phyloP scores from a whole-genome alignment of 1,284 basidiomycete genomes.

The Melampsora occidentalis region DNA sequence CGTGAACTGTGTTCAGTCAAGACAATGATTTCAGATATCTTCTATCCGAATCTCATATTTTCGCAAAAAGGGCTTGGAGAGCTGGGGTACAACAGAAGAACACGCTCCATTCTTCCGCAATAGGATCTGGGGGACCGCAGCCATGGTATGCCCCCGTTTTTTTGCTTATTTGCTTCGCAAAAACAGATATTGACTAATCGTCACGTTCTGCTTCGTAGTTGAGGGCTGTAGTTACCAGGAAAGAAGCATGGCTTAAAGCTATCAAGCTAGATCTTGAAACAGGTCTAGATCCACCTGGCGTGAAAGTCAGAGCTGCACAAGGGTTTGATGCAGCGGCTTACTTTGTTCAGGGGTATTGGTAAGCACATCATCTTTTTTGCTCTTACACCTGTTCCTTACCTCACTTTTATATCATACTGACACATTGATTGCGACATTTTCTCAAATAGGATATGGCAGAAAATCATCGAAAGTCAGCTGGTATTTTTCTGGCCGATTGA shows the following conservation, averaged over 20 bases:
- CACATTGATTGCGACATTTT: constrained; percentile 17
- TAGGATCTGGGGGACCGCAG: constrained; percentile 75
- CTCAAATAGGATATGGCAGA: constrained; percentile 50
- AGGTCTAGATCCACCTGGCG: constrained; percentile 83
- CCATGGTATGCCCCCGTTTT: constrained; percentile 17
- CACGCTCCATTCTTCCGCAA: constrained; percentile 76
- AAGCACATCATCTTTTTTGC: constrained; percentile 4
- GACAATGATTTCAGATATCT: background rate
- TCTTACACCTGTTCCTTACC: background rate
- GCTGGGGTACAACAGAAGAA: constrained; percentile 77
- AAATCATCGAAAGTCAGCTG: constrained; percentile 48
- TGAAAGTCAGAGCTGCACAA: constrained; percentile 86
- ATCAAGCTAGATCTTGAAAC: constrained; percentile 84
- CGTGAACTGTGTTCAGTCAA: constrained; percentile 59
- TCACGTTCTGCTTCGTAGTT: constrained; percentile 66
- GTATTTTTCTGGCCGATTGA: background rate
- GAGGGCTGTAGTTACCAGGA: constrained; percentile 78
- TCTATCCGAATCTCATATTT: background rate
- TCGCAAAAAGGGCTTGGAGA: constrained; percentile 63
- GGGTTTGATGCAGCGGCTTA: constrained; percentile 72
- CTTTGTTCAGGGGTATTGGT: constrained; percentile 69
- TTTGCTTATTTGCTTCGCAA: constrained; percentile 2
- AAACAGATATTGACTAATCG: constrained; percentile 42
- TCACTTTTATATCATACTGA: background rate
- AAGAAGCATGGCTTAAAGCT: constrained; percentile 80